Percentiles rank a stretch among this genome's conserved stretches.
Evolutionary conservation across 164 flowering plant species (phyloP).

Genomic region (Magnolia officinalis): DNA sequence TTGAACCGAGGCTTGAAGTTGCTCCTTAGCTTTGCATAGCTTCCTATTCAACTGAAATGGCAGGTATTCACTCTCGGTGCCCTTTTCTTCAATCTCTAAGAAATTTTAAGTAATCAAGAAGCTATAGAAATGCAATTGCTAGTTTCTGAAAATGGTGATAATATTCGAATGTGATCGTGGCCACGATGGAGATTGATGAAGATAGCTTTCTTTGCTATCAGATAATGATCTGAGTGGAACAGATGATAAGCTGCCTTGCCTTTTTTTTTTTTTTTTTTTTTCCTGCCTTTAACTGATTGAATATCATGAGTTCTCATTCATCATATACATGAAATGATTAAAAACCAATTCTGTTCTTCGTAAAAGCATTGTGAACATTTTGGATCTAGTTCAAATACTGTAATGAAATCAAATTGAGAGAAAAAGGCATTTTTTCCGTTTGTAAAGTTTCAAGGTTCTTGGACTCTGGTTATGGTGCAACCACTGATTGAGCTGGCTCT

Average conservation of each 20-base stretch:
- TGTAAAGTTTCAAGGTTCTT: not conserved
- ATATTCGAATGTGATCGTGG: not conserved
- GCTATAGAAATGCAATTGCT: not conserved
- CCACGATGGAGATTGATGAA: not conserved
- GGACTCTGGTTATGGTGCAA: not conserved
- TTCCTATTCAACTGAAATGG: no score
- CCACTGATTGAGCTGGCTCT: no score
- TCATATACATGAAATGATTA: not conserved
- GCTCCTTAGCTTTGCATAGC: conserved; percentile 32
- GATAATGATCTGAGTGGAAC: not conserved
- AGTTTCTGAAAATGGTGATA: not conserved
- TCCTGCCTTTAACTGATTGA: not conserved
- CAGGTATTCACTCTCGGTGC: not conserved
- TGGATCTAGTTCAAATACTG: not conserved
- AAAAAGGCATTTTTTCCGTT: not conserved
- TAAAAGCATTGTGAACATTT: not conserved
- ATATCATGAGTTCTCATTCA: not conserved
- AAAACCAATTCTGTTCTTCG: no score
- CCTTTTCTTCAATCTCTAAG: not conserved
- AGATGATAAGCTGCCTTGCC: not conserved
- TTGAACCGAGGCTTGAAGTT: conserved; percentile 82
- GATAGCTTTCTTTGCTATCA: not conserved
- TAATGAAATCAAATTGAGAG: not conserved
- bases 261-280: no score
- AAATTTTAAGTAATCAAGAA: not conserved